Evolutionary conservation across 2,329 filamentous ascomycete genomes (phyloP).

Genomic region (Colletotrichum sp.): DNA sequence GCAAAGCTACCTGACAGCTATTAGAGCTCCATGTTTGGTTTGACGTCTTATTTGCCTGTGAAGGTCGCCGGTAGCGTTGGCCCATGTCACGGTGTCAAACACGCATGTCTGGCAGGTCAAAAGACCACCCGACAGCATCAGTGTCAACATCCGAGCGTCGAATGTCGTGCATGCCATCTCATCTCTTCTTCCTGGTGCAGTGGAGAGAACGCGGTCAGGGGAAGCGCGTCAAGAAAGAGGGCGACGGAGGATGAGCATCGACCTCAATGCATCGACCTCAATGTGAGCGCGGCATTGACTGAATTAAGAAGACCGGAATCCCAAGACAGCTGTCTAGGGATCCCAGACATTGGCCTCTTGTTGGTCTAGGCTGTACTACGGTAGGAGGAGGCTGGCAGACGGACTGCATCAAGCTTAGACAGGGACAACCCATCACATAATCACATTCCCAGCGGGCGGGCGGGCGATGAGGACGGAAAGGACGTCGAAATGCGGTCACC

Average conservation of each 20-base stretch:
- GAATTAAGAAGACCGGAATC: neutral
- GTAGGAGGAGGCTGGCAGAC: neutral
- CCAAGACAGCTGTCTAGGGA: neutral
- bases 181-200: neutral
- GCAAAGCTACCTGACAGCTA: neutral
- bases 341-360: neutral
- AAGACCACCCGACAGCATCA: neutral
- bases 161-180: constrained; percentile 12
- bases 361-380: neutral
- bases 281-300: neutral
- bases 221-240: neutral
- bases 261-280: neutral
- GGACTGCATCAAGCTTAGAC: neutral
- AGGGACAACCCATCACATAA: constrained; percentile 11
- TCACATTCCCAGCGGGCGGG: neutral
- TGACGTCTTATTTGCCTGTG: neutral
- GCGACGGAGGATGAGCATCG: neutral
- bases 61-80: neutral
- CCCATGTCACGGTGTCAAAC: neutral
- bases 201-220: neutral
- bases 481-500: neutral
- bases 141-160: neutral
- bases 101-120: constrained; percentile 3
- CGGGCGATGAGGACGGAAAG: neutral
- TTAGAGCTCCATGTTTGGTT: neutral